Base-by-base conservation (phyloP, 495 filamentous ascomycete genomes). In the Aspergillus cavernicola region DNA sequence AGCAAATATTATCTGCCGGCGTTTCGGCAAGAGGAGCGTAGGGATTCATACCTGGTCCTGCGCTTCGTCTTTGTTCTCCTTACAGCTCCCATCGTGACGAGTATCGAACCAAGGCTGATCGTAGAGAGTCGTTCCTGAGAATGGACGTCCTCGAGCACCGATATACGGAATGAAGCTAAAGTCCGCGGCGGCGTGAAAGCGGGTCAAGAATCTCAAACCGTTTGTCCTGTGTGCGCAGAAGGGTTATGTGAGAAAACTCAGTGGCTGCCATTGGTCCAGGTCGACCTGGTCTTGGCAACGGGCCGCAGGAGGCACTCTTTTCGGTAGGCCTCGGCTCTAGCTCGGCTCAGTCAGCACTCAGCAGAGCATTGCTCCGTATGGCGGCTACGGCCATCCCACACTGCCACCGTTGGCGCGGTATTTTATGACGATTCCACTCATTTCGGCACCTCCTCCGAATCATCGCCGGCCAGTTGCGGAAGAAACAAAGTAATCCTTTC, bases 51-150 rank as follows among this genome's bases (percentile, higher is more conserved):
- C 81, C 81, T 80, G 16, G 79, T 81, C 52, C 70, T 67, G 53
- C 80, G 78, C 71, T 83, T 85, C 18, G 74, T 83, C 69, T 84
- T 85, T 50, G 71, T 65, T 59, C 73, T 74, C 50, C 81, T 71
- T 41, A 78, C 67, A 39, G 79, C 66, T 50, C 80, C 81, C 81
- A 85, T 85, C 43, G 66, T 71, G 60, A 32, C 57, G 35, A 50
- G 56, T 45, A 49, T 60, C 62, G 58, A 56, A 57, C 56, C 43
- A 54, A 58, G 57, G 40, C 44, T 58, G 51, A 43, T 32, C 46
- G 45, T 5, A 45, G 41, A 57, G 28, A 20, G 16, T 18, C 36
- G n/a, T 51, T 44, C 16, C 49, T 50, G 49, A 53, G 41, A 52
- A 55, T 54, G 49, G 61, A 64, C 61, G 66, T 45, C n/a, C 12